Evolutionary conservation across 805 yeast species (phyloP), one percentile per base, ranked within the genome.

Genomic region (Pachysolen tannophilus): DNA sequence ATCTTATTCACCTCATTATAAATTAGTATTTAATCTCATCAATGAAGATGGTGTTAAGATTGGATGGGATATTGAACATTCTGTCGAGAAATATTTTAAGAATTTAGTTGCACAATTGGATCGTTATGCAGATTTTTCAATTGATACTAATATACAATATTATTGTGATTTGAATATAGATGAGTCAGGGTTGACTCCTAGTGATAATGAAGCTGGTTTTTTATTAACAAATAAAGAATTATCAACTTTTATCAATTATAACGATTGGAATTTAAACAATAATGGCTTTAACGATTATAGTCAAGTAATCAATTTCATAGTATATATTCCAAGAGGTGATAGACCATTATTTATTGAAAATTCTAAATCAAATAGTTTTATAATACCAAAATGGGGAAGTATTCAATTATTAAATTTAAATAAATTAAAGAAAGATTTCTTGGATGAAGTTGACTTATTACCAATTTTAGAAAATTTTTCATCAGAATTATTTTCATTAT

Each of bases 311-410:
- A 84, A 87, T 55, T 77, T 90, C 48, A 63, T 83, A 14, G 56
- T 80, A 1, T 84, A 78, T 47, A 68, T 78, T 35, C 87, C 94
- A 3, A 61, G 69, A 5, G 48, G 56, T 26, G 58, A 63, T 18
- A 60, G 58, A 39, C 85, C 75, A 16, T 63, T 75, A 47, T 45
- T 40, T 5, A 72, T 81, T 32, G 70, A 61, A 30, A 58, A 67
- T 37, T 66, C 48, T 0, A 43, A 42, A 28, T 61, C 76, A 31
- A 79, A 70, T 53, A 75, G 78, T 36, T 87, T 81, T 49, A 55
- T 82, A 30, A 74, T 90, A 16, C 94, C 96, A 6, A 94, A 83
- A 56, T 88, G 95, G 84, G 94, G 92, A 8, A 95, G 96, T 42
- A 72, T 84, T 38, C 55, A 61, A 48, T 61, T 80, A 43, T 50